Conservation (phyloP, 148 eudicot species). For the Diospyros lotus region DNA sequence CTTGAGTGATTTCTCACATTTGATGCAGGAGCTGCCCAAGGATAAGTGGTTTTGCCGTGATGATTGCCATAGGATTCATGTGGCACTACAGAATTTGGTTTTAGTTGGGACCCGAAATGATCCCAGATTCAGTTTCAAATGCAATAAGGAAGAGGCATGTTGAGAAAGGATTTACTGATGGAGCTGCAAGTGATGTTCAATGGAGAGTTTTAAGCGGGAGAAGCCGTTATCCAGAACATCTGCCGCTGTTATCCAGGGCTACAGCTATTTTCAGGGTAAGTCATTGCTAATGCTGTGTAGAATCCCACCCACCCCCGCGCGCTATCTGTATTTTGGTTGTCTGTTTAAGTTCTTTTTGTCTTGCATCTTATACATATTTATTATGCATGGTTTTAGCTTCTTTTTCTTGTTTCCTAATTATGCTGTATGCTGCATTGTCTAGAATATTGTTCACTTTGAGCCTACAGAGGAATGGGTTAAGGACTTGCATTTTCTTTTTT, state of each 20-base stretch:
- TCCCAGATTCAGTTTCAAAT: constrained; percentile 42
- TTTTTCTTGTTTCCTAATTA: too few species aligned
- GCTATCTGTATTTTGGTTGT: too few species aligned
- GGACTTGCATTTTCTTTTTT: too few species aligned
- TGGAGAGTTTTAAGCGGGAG: constrained; percentile 82
- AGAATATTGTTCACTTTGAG: too few species aligned
- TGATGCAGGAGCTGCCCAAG: constrained; percentile 68
- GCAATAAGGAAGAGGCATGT: constrained; percentile 41
- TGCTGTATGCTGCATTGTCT: too few species aligned
- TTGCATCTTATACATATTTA: too few species aligned
- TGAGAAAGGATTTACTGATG: constrained; percentile 38
- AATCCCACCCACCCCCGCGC: too few species aligned
- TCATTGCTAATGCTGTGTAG: neutral
- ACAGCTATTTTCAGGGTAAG: constrained; percentile 86
- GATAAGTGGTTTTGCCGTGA: constrained; percentile 89
- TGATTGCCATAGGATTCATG: constrained; percentile 63
- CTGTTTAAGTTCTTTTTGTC: too few species aligned
- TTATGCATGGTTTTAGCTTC: too few species aligned
- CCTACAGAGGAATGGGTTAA: too few species aligned
- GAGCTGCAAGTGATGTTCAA: constrained; percentile 43
- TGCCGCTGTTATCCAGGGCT: constrained; percentile 64
- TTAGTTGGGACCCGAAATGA: constrained; percentile 44
- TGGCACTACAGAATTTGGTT: constrained; percentile 42
- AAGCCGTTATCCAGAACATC: constrained; percentile 68
- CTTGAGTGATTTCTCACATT: neutral